These are phyloP conservation scores for Lasiodiplodia citricola DNA, from an alignment of 2,329 filamentous ascomycete genomes.

Conservation along the genomic window DNA sequence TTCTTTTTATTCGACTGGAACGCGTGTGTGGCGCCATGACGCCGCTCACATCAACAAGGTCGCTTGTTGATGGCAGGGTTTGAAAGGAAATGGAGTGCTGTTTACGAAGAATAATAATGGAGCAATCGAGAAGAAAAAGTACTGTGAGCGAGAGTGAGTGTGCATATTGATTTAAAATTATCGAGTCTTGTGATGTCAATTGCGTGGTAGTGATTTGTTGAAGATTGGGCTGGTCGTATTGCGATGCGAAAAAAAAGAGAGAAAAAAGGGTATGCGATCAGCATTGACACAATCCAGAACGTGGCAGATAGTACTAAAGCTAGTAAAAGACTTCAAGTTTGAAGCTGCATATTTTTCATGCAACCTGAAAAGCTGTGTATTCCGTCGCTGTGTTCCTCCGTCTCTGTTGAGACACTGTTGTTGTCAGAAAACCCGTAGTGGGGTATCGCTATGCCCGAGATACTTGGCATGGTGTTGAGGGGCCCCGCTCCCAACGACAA, in stretches of 20 bases:
- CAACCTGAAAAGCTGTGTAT: too few relatives aligned
- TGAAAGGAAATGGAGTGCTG: not conserved
- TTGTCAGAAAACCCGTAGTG: too few relatives aligned
- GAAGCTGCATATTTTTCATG: too few relatives aligned
- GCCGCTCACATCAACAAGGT: slow-evolving; percentile 11
- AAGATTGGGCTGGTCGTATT: not conserved
- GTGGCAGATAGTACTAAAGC: too few relatives aligned
- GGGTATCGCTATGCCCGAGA: not conserved
- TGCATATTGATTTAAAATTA: not conserved
- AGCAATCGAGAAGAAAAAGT: not conserved
- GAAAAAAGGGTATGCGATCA: too few relatives aligned
- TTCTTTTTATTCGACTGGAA: not conserved
- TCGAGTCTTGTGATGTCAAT: not conserved
- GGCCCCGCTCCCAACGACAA: too few relatives aligned
- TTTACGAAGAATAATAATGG: not conserved
- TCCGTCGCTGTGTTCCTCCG: too few relatives aligned
- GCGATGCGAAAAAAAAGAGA: not conserved
- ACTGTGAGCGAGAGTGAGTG: not conserved
- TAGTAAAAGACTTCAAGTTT: too few relatives aligned
- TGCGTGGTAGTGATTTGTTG: not conserved
- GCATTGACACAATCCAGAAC: too few relatives aligned
- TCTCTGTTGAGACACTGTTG: not conserved
- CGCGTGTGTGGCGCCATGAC: not conserved
- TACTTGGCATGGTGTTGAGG: not conserved
- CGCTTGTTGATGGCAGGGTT: slow-evolving; percentile 16